Conservation (phyloP, 768 basidiomycete genomes). For the Gelatoporia subvermispora region DNA sequence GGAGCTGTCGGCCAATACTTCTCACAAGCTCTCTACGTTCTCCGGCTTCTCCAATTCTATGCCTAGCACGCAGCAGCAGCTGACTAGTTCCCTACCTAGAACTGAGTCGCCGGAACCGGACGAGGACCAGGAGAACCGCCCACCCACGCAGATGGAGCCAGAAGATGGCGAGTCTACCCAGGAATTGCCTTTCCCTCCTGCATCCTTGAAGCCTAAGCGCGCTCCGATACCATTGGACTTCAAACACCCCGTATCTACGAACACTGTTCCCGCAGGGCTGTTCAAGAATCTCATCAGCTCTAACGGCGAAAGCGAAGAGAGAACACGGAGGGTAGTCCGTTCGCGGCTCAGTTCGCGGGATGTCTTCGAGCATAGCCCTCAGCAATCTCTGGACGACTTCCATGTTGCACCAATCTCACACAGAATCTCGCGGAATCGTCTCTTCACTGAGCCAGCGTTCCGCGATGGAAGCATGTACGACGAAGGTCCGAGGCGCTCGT, state of each 20-base stretch:
- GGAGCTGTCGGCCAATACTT: slow-evolving; percentile 32
- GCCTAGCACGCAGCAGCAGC: slow-evolving; percentile 4
- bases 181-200: slow-evolving; percentile 29
- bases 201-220: slow-evolving; percentile 43
- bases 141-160: background rate
- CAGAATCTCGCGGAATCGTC: slow-evolving; percentile 45
- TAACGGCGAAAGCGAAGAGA: slow-evolving; percentile 46
- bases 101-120: slow-evolving; percentile 8
- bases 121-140: slow-evolving; percentile 21
- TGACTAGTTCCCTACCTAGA: slow-evolving; percentile 17
- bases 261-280: slow-evolving; percentile 79
- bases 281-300: slow-evolving; percentile 71
- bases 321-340: slow-evolving; percentile 65
- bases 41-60: slow-evolving; percentile 45
- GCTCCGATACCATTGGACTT: slow-evolving; percentile 81
- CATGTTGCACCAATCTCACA: slow-evolving; percentile 66
- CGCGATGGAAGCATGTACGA: slow-evolving; percentile 42
- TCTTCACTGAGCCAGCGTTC: slow-evolving; percentile 56
- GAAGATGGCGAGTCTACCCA: slow-evolving; percentile 12
- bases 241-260: slow-evolving; percentile 55
- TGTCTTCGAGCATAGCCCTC: slow-evolving; percentile 50
- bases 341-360: slow-evolving; percentile 75
- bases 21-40: slow-evolving; percentile 62
- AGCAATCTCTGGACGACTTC: slow-evolving; percentile 75
- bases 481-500: slow-evolving; percentile 25